A percentile compares a stretch with the other conserved stretches of the same genome.
Conservation (phyloP, 306 rosid species). For the Senna tora region DNA sequence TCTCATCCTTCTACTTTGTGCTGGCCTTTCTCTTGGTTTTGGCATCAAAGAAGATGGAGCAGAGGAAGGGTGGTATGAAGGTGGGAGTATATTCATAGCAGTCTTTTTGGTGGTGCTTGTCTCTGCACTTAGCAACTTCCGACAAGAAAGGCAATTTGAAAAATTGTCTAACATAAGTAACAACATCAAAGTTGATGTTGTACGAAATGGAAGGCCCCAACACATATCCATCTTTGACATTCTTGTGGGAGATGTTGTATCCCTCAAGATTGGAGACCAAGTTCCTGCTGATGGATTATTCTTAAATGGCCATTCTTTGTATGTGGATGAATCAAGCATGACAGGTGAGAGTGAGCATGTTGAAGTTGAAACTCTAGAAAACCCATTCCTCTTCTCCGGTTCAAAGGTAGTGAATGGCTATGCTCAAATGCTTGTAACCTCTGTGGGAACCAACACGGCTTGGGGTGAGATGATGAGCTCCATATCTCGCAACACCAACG, state of each 20-base stretch:
- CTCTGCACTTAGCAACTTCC: neutral
- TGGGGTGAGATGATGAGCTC: conserved; percentile 20
- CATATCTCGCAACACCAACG: neutral
- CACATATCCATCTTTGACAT: conserved; percentile 5
- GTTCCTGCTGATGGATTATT: conserved; percentile 20
- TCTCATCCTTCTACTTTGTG: neutral
- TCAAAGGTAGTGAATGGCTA: conserved; percentile 1
- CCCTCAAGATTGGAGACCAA: conserved; percentile 20
- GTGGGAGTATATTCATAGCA: conserved; percentile 13
- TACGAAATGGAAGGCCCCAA: neutral
- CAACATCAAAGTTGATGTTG: neutral
- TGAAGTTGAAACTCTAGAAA: neutral
- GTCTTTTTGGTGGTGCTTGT: neutral
- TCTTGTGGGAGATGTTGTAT: conserved; percentile 1
- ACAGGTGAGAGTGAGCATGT: conserved; percentile 17
- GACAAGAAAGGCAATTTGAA: neutral
- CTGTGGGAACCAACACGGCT: neutral
- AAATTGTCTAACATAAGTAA: neutral
- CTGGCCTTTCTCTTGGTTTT: conserved; percentile 10
- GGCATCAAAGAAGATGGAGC: conserved; percentile 5
- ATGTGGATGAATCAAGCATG: conserved; percentile 17
- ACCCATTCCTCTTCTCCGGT: conserved; percentile 14
- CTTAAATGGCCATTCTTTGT: conserved; percentile 1
- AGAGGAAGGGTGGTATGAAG: conserved; percentile 20
- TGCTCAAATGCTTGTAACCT: conserved; percentile 8